Evolutionary conservation across 176 grass and related monocot genomes (phyloP), one percentile per base, ranked within the genome.

Genomic region (Olyra latifolia): DNA sequence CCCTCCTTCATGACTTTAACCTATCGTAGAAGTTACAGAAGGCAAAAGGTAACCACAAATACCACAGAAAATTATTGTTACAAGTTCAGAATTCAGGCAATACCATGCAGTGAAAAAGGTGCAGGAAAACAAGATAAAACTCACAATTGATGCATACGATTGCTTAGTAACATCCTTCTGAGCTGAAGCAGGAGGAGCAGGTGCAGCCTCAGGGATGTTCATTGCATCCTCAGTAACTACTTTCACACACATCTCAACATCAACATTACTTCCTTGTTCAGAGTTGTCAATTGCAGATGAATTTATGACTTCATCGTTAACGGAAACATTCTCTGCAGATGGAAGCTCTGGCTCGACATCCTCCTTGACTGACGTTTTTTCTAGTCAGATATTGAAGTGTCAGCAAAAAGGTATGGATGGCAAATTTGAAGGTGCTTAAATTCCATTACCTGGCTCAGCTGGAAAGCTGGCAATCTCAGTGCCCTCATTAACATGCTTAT

Each of bases 81-180:
- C 13, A 55, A 41, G 65, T 82, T 27, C 40, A 79, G 10, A 58
- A 58, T 9, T 65, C 52, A 35, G 24, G 40, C 61, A 61, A 11
- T 44, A 65, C 17, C 10, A 52, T 49, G 20, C n/a, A 58, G 41
- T 22, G 4, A 23, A 8, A n/a, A 42, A 84, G 28, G 20, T 54
- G 28, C 24, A 89, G 57, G 32, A 30, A 82, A 75, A 24, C 16
- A 44, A 44, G 23, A 69, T 15, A 56, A 40, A 72, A 88, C 93
- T 97, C 83, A 97, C 90, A 80, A 93, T 86, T 57, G 81, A 91
- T 62, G 94, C 94, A 81, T 97, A 97, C 72, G 91, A 88, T 83
- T 86, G 91, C 66, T 90, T 97, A 55, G 82, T 68, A 41, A 65
- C 81, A 78, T 94, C 91, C 28, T 91, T 90, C 45, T 84, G 75